Evolutionary conservation across 345 rosid genomes (phyloP).

Genomic region (Erodium maritimum): DNA sequence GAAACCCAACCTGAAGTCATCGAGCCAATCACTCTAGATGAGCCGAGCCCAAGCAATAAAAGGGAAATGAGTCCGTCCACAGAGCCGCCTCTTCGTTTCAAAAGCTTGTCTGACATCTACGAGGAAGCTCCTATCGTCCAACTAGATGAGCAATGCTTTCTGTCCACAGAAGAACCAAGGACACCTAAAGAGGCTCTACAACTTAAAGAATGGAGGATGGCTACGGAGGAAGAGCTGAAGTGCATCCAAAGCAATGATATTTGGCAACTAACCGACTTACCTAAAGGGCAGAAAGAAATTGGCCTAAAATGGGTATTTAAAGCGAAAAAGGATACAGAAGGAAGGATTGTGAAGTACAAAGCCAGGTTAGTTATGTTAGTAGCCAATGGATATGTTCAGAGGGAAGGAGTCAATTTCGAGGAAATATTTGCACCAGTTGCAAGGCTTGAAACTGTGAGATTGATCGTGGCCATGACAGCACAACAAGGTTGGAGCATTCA

Average conservation of each 20-base stretch:
- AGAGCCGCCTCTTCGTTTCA: too few species aligned
- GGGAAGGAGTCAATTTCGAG: background rate
- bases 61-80: too few species aligned
- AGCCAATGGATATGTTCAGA: too few species aligned
- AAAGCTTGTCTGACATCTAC: too few species aligned
- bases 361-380: too few species aligned
- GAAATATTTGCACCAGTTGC: conserved; percentile 5
- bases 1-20: too few species aligned
- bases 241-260: conserved; percentile 1
- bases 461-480: background rate
- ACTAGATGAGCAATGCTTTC: background rate
- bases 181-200: background rate
- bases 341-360: too few species aligned
- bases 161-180: background rate
- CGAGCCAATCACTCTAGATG: too few species aligned
- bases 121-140: background rate
- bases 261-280: background rate
- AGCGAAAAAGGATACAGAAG: too few species aligned
- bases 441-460: background rate
- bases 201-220: background rate
- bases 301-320: conserved; percentile 8
- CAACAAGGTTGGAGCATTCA: conserved; percentile 1
- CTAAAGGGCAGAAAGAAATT: background rate
- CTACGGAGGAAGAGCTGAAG: conserved; percentile 4
- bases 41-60: too few species aligned